Evolutionary conservation across 306 rosid genomes (phyloP), one percentile per base, ranked within the genome.

Genomic region (Fragaria nilgerrensis): DNA sequence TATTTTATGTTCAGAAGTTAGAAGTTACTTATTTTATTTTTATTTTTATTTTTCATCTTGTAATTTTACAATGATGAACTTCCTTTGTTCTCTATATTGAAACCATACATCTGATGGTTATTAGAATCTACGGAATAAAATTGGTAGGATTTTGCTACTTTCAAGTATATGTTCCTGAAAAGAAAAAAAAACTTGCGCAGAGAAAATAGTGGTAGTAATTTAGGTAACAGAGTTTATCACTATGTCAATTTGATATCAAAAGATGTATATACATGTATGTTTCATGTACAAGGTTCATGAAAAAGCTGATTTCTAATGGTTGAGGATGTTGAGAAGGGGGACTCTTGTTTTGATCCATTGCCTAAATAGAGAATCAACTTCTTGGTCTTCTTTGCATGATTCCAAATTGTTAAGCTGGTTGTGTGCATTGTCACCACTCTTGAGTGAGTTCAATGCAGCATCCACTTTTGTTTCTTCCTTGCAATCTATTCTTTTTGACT

Each of bases 311-410:
- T 15, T 27, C 17, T 78, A 77, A 72, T 80, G 45, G 85, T 59
- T 77, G 77, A 73, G 74, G 61, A 84, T 76, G 74, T 84, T 84
- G 77, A 84, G 85, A 56, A 84, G 34, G 34, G 80, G 74, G 16
- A 80, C 87, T 64, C 87, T 84, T n/a, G 70, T 73, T 77, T 81
- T 81, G 37, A 84, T 77, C 7, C 81, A 43, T 29, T 63, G 79
- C 78, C 85, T 68, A 53, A 50, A 81, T 45, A 77, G 75, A 22
- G 44, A 36, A 23, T 84, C 78, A 2, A 84, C 81, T 69, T 81
- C 85, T 14, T 80, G 49, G 41, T 77, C 80, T 77, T 69, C 68
- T 64, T 80, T 62, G 82, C 81, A 73, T 58, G 75, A 67, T 25
- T 82, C 80, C 9, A 80, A 29, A 29, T 20, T 45, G 34, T 13